phyloP scores from a whole-genome alignment of 2,329 filamentous ascomycete genomes.

The Diaporthe aspalathi region DNA sequence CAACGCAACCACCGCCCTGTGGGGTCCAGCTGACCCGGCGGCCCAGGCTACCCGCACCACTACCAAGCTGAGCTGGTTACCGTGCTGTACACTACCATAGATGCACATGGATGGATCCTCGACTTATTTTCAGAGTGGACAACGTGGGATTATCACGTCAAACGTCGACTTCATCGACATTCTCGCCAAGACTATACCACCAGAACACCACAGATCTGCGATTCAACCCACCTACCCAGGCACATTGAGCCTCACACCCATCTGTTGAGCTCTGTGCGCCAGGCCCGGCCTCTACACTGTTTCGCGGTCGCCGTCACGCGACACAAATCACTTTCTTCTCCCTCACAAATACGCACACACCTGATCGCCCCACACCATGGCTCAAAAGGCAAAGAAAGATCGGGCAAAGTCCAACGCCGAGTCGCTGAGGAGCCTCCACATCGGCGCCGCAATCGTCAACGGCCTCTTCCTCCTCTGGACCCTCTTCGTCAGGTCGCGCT shows the following conservation, averaged over 20 bases:
- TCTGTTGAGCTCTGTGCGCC: background rate
- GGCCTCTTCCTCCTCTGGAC: constrained; percentile 78
- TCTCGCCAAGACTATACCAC: background rate
- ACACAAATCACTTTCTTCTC: background rate
- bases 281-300: background rate
- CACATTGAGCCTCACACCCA: background rate
- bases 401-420: constrained; percentile 81
- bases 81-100: background rate
- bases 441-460: constrained; percentile 79
- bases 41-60: background rate
- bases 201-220: background rate
- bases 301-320: background rate
- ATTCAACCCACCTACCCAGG: background rate
- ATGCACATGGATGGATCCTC: constrained; percentile 26
- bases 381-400: constrained; percentile 73
- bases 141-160: constrained; percentile 15
- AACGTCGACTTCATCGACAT: background rate
- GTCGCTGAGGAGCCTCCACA: constrained; percentile 83
- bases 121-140: constrained; percentile 28
- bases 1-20: constrained; percentile 6
- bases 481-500: constrained; percentile 73
- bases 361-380: constrained; percentile 55
- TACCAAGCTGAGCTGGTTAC: too few species aligned
- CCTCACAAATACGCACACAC: too few species aligned
- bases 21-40: constrained; percentile 3